phyloP scores from a whole-genome alignment of 495 filamentous ascomycete species.

The Hamigera avellanea region DNA sequence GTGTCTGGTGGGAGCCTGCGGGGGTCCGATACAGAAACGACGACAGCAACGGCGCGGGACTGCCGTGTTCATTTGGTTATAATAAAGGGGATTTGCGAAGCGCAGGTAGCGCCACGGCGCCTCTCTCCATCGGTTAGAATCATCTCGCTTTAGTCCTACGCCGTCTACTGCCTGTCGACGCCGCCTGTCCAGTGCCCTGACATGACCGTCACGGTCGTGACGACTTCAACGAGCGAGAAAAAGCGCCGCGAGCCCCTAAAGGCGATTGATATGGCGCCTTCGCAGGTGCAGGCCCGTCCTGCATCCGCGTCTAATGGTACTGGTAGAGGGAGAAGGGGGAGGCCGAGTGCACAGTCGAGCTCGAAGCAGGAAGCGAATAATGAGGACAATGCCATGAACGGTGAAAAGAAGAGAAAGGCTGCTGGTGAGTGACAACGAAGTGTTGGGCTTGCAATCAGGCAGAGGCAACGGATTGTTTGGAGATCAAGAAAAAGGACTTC shows the following conservation, averaged over 20 bases:
- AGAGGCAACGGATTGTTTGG: no score
- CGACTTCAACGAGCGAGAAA: slow-evolving; percentile 26
- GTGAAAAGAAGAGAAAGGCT: slow-evolving; percentile 29
- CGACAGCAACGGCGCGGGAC: no score
- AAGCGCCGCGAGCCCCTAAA: slow-evolving; percentile 34
- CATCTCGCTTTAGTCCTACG: no score
- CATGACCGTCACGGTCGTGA: slow-evolving; percentile 36
- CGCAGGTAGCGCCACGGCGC: no score
- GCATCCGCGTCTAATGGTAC: slow-evolving; percentile 17
- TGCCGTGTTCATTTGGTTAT: no score
- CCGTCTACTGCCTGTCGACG: no score
- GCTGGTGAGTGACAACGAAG: slow-evolving; percentile 24
- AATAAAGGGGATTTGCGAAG: no score
- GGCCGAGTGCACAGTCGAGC: slow-evolving; percentile 30
- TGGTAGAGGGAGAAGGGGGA: slow-evolving; percentile 15
- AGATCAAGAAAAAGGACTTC: no score
- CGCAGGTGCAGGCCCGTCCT: slow-evolving; percentile 32
- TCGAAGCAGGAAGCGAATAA: slow-evolving; percentile 27
- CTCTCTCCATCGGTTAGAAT: no score
- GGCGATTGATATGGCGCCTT: slow-evolving; percentile 32
- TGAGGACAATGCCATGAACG: slow-evolving; percentile 11
- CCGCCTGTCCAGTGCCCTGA: no score
- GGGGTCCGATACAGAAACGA: no score
- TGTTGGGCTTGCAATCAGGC: background rate
- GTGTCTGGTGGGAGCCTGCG: no score